Evolutionary conservation across 495 filamentous ascomycete genomes (phyloP), one percentile per base, ranked within the genome.

Genomic region (Neurospora sp.): DNA sequence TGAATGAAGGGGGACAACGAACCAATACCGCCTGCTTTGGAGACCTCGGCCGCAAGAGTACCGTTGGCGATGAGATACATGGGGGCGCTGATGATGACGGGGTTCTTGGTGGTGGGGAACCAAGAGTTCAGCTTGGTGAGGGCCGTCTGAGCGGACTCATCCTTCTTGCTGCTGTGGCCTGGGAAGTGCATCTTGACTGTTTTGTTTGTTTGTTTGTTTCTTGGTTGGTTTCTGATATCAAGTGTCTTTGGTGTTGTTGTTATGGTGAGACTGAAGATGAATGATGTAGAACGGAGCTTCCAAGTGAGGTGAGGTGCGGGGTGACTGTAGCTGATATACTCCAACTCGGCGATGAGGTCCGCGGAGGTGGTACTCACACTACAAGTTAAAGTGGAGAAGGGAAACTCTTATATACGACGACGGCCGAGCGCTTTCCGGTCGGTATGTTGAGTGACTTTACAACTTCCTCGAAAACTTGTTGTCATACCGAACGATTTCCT

Each of bases 51-150:
- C 1, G 91, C 89, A 0, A 95, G 84, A 44, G 82, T 82, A 10
- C 89, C 84, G 39, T 90, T 88, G 5, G 91, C 85, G 72, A 92
- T 87, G 31, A 88, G 82, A 46, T 88, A 86, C 92, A 96, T 94
- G 12, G 93, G 93, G 14, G 92, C 92, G 76, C 84, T 82, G 69
- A 90, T 83, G 23, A 96, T 83, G 39, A 94, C 81, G 1, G 92
- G 92, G 39, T 77, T 75, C 3, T 83, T 74, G 46, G 84, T 84
- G 85, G 88, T 90, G 70, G 91, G 89, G 75, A 92, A 93, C 75
- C 74, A 78, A 5, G 54, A 66, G 69, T 74, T 72, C 8, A 78
- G 75, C 41, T 73, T 75, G 62, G 27, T 72, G 40, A n/a, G 12
- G 72, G 39, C 20, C 18, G 20, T n/a, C 5, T 70, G 54, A 6